A percentile compares a stretch with the other conserved stretches of the same genome.
These are phyloP conservation scores for Beauveria bassiana DNA, from an alignment of 2,329 filamentous ascomycete genomes.

Conservation along the genomic window DNA sequence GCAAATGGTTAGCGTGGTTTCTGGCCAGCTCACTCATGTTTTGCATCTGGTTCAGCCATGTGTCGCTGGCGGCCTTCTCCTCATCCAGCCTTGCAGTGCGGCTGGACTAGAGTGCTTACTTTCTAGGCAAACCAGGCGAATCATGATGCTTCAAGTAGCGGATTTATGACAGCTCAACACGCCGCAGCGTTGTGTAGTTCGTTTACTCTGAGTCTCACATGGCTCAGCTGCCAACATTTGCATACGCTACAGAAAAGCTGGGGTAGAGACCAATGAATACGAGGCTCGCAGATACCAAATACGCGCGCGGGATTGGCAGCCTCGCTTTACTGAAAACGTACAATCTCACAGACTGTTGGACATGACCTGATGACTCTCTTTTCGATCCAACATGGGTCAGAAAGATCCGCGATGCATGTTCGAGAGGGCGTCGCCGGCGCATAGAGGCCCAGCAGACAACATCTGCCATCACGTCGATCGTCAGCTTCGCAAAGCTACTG, in stretches of 20 bases:
- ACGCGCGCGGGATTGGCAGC: background rate
- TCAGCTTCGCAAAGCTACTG: background rate
- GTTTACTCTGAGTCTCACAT: constrained; percentile 9
- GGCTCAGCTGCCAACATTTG: background rate
- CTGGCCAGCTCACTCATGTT: background rate
- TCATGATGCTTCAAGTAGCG: background rate
- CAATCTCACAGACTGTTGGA: background rate
- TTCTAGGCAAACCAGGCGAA: background rate
- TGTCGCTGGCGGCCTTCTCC: background rate
- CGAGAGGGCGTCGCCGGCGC: background rate
- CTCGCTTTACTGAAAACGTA: background rate
- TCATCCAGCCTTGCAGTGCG: background rate
- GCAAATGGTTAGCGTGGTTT: background rate
- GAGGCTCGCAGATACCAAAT: background rate
- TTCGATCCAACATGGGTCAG: background rate
- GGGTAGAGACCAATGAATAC: background rate
- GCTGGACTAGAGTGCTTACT: constrained; percentile 3
- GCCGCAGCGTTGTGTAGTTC: background rate
- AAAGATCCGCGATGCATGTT: background rate
- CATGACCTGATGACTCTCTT: background rate
- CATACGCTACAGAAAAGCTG: background rate
- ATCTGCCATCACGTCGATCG: background rate
- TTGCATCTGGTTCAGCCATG: background rate
- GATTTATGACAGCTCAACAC: background rate
- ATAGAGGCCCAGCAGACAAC: background rate